Conservation (phyloP, 345 rosid genomes). For the Camelina hispida region DNA sequence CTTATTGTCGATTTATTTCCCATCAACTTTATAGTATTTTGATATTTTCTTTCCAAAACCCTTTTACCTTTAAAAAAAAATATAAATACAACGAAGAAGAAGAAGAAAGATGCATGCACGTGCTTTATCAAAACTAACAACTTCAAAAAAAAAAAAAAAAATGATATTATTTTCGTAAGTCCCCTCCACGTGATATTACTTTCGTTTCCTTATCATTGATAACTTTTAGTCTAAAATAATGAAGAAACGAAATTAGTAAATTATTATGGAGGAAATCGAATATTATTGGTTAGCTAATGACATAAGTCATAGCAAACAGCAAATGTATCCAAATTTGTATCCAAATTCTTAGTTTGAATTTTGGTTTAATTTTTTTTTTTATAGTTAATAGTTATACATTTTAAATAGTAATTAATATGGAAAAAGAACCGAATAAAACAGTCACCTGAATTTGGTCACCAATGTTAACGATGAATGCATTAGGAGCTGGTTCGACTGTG, state of each 20-base stretch:
- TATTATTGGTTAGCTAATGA: not conserved
- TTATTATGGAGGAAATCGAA: not conserved
- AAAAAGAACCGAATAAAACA: not conserved
- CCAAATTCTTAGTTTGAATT: not conserved
- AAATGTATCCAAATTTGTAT: not conserved
- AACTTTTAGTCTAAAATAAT: not conserved
- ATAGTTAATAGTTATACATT: no score
- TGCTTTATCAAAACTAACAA: constrained; percentile 34
- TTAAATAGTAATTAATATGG: not conserved
- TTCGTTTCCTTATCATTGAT: not conserved
- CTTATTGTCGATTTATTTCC: not conserved
- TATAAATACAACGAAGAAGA: no score
- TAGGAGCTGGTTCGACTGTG: constrained; percentile 70
- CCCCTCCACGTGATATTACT: constrained; percentile 34
- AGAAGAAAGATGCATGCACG: constrained; percentile 35
- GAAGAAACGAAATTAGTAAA: not conserved
- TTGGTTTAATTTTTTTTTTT: not conserved
- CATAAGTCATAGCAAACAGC: not conserved
- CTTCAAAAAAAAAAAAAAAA: not conserved
- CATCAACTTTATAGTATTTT: constrained; percentile 31
- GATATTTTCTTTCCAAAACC: not conserved
- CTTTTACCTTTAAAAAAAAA: no score
- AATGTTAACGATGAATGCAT: constrained; percentile 81
- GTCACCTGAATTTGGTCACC: constrained; percentile 93
- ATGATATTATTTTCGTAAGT: constrained; percentile 7